Evolutionary conservation across 495 filamentous ascomycete genomes (phyloP), one percentile per base, ranked within the genome.

Genomic region (Rhizodiscina lignyota): DNA sequence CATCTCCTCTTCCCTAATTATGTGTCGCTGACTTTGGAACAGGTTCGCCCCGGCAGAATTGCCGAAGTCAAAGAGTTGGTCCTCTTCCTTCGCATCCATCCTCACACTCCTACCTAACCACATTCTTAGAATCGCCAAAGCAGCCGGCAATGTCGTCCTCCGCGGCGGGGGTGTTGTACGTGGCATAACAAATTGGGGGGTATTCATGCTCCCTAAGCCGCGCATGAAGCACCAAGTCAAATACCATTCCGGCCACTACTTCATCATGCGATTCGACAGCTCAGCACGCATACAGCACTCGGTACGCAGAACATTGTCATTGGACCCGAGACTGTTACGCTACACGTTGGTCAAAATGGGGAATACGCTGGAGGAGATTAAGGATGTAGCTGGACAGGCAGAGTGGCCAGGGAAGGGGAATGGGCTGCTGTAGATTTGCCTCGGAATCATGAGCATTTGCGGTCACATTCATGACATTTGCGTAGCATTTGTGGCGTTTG

Each of bases 201-300:
- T 74, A 40, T 92, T 86, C 62, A 59, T 74, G 8, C 74, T 97
- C 12, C 89, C 89, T 21, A 74, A 70, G 42, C 55, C 56, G 30
- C 41, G 68, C 71, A 36, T 74, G 66, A 73, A 73, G 51, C 78
- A 87, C 58, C 83, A 93, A 59, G 69, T 74, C 38, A 67, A 67
- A 37, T 77, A 96, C 64, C 70, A 69, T 36, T 65, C 68, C 23
- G 89, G 91, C 21, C 85, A 94, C 58, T 92, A 96, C 65, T 97
- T 97, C 63, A 74, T 92, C 51, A 82, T 97, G 83, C 82, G 89
- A 41, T 97, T 91, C 61, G 89, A 97, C 55, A 50, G 75, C 21
- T 72, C 70, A 29, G 67, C 70, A 17, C 41, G 58, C 27, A 77
- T 78, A 11, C 87, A 96, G 60, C 56, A 73, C 29, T 66, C 67